phyloP scores from a whole-genome alignment of 768 basidiomycete species.

The Nevesoporus exiguus region DNA sequence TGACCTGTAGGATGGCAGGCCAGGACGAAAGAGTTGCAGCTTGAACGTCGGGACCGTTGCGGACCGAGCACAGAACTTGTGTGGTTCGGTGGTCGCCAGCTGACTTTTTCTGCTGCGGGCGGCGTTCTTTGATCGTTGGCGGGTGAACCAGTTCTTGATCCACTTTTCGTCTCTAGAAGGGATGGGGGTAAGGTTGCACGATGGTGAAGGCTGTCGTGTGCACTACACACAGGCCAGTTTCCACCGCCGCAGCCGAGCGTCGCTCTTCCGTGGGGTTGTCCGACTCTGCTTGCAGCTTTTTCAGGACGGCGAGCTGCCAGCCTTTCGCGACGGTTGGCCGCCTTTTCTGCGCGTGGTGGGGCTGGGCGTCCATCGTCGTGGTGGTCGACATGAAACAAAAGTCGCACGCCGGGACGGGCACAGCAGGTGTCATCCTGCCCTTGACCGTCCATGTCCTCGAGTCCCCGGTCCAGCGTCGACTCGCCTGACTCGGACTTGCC shows the following conservation, averaged over 20 bases:
- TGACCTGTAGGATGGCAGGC: not conserved
- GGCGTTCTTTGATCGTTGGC: slow-evolving; percentile 24
- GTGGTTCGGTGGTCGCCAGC: not conserved
- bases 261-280: slow-evolving; percentile 25
- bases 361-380: not conserved
- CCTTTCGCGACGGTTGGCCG: slow-evolving; percentile 19
- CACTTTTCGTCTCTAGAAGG: slow-evolving; percentile 26
- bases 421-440: not conserved
- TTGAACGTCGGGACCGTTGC: slow-evolving; percentile 13
- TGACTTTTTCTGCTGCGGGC: slow-evolving; percentile 11
- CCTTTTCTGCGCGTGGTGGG: not conserved
- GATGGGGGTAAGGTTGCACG: slow-evolving; percentile 5
- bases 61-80: not conserved
- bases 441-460: slow-evolving; percentile 10
- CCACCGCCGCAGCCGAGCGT: slow-evolving; percentile 16
- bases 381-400: slow-evolving; percentile 7
- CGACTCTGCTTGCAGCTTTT: slow-evolving; percentile 19
- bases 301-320: slow-evolving; percentile 32
- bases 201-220: not conserved
- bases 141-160: slow-evolving; percentile 30
- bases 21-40: slow-evolving; percentile 2
- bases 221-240: slow-evolving; percentile 32
- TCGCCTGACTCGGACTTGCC: not conserved
- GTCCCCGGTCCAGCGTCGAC: slow-evolving; percentile 5
- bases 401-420: slow-evolving; percentile 13